Evolutionary conservation across 768 basidiomycete species (phyloP).

Genomic region (Rhizopogon roseolus): DNA sequence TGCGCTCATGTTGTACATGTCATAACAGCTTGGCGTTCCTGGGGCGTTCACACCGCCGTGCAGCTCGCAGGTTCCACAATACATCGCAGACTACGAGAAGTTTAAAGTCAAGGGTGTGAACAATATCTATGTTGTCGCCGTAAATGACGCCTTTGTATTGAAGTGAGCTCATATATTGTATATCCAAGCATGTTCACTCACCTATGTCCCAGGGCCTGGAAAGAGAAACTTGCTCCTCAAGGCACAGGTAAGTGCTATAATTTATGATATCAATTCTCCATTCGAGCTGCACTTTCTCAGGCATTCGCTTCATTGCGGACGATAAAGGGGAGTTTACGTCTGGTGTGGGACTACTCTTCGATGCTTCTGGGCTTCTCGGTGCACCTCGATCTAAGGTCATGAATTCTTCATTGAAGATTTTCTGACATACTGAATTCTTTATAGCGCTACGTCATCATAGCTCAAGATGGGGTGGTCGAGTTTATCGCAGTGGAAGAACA

Average conservation of each 20-base stretch:
- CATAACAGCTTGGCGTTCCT: slow-evolving; percentile 60
- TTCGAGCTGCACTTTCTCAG: slow-evolving; percentile 21
- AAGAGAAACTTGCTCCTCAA: slow-evolving; percentile 49
- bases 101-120: slow-evolving; percentile 77
- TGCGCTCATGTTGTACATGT: not conserved
- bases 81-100: slow-evolving; percentile 59
- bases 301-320: slow-evolving; percentile 60
- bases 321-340: slow-evolving; percentile 58
- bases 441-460: slow-evolving; percentile 53
- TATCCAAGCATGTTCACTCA: slow-evolving; percentile 1
- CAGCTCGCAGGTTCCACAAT: slow-evolving; percentile 56
- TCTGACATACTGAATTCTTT: slow-evolving; percentile 5
- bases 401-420: not conserved
- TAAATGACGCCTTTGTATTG: slow-evolving; percentile 78
- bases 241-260: slow-evolving; percentile 43
- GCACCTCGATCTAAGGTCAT: slow-evolving; percentile 60
- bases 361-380: slow-evolving; percentile 59
- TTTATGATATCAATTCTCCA: slow-evolving; percentile 1
- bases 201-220: slow-evolving; percentile 53
- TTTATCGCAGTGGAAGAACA: slow-evolving; percentile 49
- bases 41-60: slow-evolving; percentile 77
- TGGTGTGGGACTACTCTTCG: slow-evolving; percentile 54
- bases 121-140: slow-evolving; percentile 64
- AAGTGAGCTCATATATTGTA: slow-evolving; percentile 25
- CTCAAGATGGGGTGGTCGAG: slow-evolving; percentile 53